Conservation (phyloP, 176 grass and related monocot genomes). For the Carex cristatella region DNA sequence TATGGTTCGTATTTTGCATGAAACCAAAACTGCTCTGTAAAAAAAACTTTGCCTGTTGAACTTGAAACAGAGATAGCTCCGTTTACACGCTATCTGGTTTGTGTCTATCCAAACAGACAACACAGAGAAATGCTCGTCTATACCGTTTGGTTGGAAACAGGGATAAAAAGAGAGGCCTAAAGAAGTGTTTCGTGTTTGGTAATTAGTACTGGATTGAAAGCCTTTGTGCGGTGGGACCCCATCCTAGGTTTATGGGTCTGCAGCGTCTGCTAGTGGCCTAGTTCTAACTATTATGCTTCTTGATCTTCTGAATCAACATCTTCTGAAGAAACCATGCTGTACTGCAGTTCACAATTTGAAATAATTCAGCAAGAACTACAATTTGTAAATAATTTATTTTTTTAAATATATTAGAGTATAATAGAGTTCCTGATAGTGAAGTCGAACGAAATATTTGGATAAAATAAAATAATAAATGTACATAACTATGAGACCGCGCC, state of each 20-base stretch:
- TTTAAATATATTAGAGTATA: no score
- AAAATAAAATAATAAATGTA: neutral
- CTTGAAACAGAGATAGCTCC: no score
- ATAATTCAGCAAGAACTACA: no score
- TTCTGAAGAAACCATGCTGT: neutral
- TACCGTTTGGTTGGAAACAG: neutral
- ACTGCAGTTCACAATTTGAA: neutral
- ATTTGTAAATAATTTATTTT: no score
- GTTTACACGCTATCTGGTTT: neutral
- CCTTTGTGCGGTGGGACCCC: neutral
- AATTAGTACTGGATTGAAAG: neutral
- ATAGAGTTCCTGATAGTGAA: no score
- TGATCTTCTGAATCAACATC: neutral
- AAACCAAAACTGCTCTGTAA: no score
- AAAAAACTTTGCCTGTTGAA: neutral
- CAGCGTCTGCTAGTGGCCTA: no score
- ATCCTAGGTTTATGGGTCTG: neutral
- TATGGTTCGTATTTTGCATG: no score
- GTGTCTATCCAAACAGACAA: neutral
- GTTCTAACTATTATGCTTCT: neutral
- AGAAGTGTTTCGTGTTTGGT: neutral
- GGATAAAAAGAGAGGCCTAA: neutral
- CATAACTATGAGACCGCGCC: neutral
- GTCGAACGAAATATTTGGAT: no score
- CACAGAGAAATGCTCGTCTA: neutral